phyloP scores from a whole-genome alignment of 148 eudicot species.

The Rhododendron griersonianum region DNA sequence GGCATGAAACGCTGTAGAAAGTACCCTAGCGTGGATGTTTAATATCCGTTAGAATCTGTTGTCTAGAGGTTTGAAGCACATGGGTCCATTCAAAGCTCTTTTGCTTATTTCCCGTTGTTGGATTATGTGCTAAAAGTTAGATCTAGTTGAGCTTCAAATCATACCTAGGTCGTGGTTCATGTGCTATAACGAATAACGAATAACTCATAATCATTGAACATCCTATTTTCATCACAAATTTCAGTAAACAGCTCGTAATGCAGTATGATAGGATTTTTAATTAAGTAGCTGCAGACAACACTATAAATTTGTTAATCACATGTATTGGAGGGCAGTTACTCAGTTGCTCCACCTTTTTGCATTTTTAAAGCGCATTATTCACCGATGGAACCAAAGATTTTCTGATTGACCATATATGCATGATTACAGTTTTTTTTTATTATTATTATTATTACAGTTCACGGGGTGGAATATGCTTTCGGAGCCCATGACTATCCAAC shows the following conservation, averaged over 20 bases:
- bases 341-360: neutral
- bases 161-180: neutral
- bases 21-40: neutral
- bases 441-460: constrained; percentile 34
- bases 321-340: neutral
- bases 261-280: neutral
- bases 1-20: neutral
- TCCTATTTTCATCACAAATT: neutral
- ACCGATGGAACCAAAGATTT: neutral
- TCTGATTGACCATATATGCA: neutral
- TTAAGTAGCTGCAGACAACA: neutral
- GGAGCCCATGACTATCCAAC: constrained; percentile 86
- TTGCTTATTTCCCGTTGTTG: neutral
- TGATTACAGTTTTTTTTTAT: constrained; percentile 5
- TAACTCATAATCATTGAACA: neutral
- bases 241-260: neutral
- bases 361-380: neutral
- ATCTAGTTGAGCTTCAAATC: neutral
- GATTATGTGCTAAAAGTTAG: neutral
- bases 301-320: neutral
- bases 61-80: neutral
- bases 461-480: constrained; percentile 86
- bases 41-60: neutral
- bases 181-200: neutral
- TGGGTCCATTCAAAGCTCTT: neutral